Conservation (phyloP, 2,329 filamentous ascomycete species). For the Ophiostoma pallidulum region DNA sequence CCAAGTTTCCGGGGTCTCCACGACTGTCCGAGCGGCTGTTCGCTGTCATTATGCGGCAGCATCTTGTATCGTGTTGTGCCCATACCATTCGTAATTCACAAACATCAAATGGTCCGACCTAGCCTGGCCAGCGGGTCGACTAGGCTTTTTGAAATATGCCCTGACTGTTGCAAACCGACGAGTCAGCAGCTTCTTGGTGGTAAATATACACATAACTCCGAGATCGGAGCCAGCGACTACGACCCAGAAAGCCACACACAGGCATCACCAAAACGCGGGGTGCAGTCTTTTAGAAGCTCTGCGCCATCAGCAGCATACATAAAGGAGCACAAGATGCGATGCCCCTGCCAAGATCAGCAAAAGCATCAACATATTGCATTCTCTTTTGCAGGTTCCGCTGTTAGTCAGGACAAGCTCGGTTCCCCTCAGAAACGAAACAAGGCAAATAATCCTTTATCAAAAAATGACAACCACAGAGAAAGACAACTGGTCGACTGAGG, state of each 20-base stretch:
- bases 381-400: too few species aligned
- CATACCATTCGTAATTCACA: constrained; percentile 1
- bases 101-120: background rate
- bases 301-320: background rate
- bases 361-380: background rate
- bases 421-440: background rate
- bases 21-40: too few species aligned
- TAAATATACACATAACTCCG: constrained; percentile 5
- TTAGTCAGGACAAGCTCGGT: too few species aligned
- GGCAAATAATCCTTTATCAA: background rate
- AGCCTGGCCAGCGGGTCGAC: too few species aligned
- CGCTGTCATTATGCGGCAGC: too few species aligned
- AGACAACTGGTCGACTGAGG: constrained; percentile 34
- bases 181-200: too few species aligned
- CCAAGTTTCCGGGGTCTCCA: too few species aligned
- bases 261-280: constrained; percentile 3
- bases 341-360: background rate
- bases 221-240: constrained; percentile 7
- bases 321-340: too few species aligned
- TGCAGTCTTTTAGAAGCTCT: background rate
- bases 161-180: too few species aligned
- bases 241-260: background rate
- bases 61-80: too few species aligned
- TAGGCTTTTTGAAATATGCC: too few species aligned
- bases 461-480: constrained; percentile 18